Evolutionary conservation across 352 stramenopile genomes (phyloP).

Genomic region (Phytophthora capsici): DNA sequence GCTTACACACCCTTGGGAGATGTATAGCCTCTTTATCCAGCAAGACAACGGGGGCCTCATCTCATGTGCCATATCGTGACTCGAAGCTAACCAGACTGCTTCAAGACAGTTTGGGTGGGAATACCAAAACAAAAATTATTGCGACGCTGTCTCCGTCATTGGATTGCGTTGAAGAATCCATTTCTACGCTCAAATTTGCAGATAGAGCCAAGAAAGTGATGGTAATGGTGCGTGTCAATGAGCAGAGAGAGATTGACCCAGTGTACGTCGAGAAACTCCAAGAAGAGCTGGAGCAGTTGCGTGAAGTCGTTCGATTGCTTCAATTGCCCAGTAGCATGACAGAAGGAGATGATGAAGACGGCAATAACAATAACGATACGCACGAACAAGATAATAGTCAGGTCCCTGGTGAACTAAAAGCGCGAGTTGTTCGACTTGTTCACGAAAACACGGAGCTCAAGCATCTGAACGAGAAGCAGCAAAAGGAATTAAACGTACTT

Average conservation of each 20-base stretch:
- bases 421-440: constrained; percentile 52
- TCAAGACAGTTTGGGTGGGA: constrained; percentile 88
- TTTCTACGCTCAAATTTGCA: constrained; percentile 95
- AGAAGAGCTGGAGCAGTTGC: constrained; percentile 82
- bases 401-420: constrained; percentile 26
- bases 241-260: constrained; percentile 85
- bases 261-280: constrained; percentile 90
- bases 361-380: constrained; percentile 32
- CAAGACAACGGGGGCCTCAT: constrained; percentile 33
- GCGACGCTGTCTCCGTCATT: constrained; percentile 87
- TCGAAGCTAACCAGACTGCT: constrained; percentile 94
- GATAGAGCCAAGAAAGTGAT: constrained; percentile 93
- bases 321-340: constrained; percentile 19
- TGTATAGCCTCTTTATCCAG: constrained; percentile 86
- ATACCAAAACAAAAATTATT: constrained; percentile 93
- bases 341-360: not conserved
- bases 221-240: constrained; percentile 85
- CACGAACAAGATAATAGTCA: constrained; percentile 23
- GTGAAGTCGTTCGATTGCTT: constrained; percentile 63
- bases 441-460: constrained; percentile 79
- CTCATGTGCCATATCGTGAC: constrained; percentile 93
- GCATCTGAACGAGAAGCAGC: constrained; percentile 57
- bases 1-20: constrained; percentile 90
- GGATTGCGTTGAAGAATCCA: constrained; percentile 91
- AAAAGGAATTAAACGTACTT: constrained; percentile 64